phyloP scores from a whole-genome alignment of 148 eudicot genomes.

The Cornus florida region DNA sequence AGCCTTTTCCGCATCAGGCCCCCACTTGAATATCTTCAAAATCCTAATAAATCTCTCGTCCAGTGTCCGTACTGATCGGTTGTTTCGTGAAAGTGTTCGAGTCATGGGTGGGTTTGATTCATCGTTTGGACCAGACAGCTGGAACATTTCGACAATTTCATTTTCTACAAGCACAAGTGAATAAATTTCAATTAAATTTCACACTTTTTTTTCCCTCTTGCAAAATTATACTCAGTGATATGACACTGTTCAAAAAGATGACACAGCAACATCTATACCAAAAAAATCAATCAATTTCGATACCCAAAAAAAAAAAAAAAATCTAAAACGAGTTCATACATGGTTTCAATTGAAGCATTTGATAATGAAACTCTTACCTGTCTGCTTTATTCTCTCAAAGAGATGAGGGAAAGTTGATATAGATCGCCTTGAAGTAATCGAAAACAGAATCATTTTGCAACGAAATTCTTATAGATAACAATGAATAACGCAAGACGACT shows the following conservation, averaged over 20 bases:
- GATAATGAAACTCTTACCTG: slow-evolving; percentile 23
- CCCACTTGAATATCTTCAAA: slow-evolving; percentile 96
- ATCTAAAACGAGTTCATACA: not conserved
- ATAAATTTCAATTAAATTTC: not conserved
- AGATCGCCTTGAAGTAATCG: slow-evolving; percentile 22
- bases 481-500: too few species aligned
- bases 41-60: slow-evolving; percentile 91
- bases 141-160: slow-evolving; percentile 89
- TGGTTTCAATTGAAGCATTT: not conserved
- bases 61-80: slow-evolving; percentile 46
- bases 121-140: slow-evolving; percentile 39
- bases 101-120: slow-evolving; percentile 33
- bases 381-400: slow-evolving; percentile 40
- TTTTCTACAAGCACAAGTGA: slow-evolving; percentile 44
- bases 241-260: not conserved
- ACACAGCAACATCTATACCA: not conserved
- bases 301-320: not conserved
- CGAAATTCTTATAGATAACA: too few species aligned
- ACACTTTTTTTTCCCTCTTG: not conserved
- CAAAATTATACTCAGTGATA: not conserved
- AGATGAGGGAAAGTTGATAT: slow-evolving; percentile 32
- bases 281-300: not conserved
- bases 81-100: slow-evolving; percentile 18
- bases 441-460: slow-evolving; percentile 14
- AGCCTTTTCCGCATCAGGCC: slow-evolving; percentile 97